Percentiles rank a stretch among this genome's conserved stretches.
phyloP scores from a whole-genome alignment of 495 filamentous ascomycete species.

The Rusavskia elegans region DNA sequence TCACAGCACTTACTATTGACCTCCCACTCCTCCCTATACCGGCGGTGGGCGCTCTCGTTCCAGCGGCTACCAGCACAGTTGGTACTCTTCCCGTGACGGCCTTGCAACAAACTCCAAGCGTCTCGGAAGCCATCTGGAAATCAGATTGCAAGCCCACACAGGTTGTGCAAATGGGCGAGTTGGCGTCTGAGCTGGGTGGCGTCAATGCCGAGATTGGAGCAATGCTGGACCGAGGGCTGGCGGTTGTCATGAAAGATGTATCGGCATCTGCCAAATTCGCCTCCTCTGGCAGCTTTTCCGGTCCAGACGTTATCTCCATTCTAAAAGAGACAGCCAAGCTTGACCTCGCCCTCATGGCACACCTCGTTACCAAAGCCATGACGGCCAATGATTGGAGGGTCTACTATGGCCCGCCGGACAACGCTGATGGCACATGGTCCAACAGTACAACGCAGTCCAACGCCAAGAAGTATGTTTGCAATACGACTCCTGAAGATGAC shows the following conservation, averaged over 20 bases:
- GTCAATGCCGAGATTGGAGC: not conserved
- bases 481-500: not conserved
- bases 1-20: not conserved
- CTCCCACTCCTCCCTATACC: slow-evolving; percentile 1
- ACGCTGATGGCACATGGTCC: not conserved
- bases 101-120: not conserved
- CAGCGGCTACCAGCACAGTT: not conserved
- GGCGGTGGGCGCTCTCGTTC: not conserved
- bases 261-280: not conserved
- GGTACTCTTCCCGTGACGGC: not conserved
- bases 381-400: not conserved
- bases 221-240: not conserved
- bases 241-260: not conserved
- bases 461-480: not conserved
- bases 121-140: not conserved
- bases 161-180: not conserved
- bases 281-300: not conserved
- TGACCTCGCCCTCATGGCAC: not conserved
- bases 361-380: not conserved
- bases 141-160: not conserved
- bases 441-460: not conserved
- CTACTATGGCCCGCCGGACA: not conserved
- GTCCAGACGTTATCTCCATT: not conserved
- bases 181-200: not conserved
- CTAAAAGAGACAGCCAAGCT: not conserved